Conservation (phyloP, 768 basidiomycete genomes). For the Hydnum rufescens region DNA sequence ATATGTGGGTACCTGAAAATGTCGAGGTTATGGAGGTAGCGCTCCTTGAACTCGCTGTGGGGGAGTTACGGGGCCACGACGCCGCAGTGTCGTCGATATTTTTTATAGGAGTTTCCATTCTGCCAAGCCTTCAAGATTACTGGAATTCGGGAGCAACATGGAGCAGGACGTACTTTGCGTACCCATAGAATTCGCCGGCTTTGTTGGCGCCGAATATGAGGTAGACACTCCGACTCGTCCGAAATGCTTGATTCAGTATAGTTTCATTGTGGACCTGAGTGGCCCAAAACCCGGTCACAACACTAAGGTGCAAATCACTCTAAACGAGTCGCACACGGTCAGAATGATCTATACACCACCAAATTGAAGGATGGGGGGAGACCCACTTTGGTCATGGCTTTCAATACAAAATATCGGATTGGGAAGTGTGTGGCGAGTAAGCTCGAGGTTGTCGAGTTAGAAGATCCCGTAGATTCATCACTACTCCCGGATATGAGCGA, state of each 20-base stretch:
- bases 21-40: too few species aligned
- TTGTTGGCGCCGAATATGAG: slow-evolving; percentile 88
- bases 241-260: slow-evolving; percentile 77
- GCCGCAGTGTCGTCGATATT: too few species aligned
- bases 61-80: too few species aligned
- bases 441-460: slow-evolving; percentile 68
- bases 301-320: slow-evolving; percentile 64
- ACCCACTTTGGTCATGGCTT: slow-evolving; percentile 63
- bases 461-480: slow-evolving; percentile 35
- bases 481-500: background rate
- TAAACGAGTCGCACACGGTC: too few species aligned
- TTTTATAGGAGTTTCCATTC: too few species aligned
- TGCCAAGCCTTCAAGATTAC: too few species aligned
- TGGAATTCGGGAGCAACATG: too few species aligned
- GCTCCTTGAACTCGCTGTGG: too few species aligned
- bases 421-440: slow-evolving; percentile 61
- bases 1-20: too few species aligned
- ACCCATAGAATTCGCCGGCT: slow-evolving; percentile 87
- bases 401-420: slow-evolving; percentile 75
- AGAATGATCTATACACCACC: too few species aligned
- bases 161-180: slow-evolving; percentile 64
- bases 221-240: slow-evolving; percentile 71
- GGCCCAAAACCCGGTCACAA: slow-evolving; percentile 66
- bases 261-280: slow-evolving; percentile 88
- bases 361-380: too few species aligned